These are phyloP conservation scores for Yamadazyma taylorii DNA, from an alignment of 1,139 yeast genomes.

Conservation along the genomic window DNA sequence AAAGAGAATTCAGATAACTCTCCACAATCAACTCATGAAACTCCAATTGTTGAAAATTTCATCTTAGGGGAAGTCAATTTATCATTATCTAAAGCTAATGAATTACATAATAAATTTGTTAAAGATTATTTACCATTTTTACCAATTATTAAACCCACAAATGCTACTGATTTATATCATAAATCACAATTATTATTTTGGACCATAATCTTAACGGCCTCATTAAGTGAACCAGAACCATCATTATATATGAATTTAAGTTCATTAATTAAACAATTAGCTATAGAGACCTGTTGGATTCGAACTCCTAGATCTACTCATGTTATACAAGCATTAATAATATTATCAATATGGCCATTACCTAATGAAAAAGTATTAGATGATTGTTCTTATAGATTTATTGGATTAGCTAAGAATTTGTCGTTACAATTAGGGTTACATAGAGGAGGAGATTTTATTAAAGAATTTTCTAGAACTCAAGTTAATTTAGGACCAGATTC, in stretches of 20 bases:
- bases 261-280: constrained; percentile 78
- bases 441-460: constrained; percentile 82
- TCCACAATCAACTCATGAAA: constrained; percentile 16
- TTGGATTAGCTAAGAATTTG: constrained; percentile 81
- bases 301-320: constrained; percentile 93
- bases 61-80: constrained; percentile 73
- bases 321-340: constrained; percentile 83
- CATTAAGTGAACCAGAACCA: constrained; percentile 86
- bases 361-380: constrained; percentile 93
- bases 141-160: constrained; percentile 72
- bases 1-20: constrained; percentile 24
- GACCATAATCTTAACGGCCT: constrained; percentile 87
- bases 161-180: constrained; percentile 75
- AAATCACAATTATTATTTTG: constrained; percentile 86
- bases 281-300: constrained; percentile 92
- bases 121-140: constrained; percentile 69
- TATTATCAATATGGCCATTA: constrained; percentile 86
- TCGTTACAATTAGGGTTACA: constrained; percentile 91
- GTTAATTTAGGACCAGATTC: constrained; percentile 83
- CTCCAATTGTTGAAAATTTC: constrained; percentile 47
- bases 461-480: constrained; percentile 88
- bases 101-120: constrained; percentile 69
- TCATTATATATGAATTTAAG: constrained; percentile 74
- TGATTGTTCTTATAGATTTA: constrained; percentile 86
- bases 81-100: constrained; percentile 65